Evolutionary conservation across 176 grass and related monocot genomes (phyloP).

Genomic region (Bolboschoenus planiculmis): DNA sequence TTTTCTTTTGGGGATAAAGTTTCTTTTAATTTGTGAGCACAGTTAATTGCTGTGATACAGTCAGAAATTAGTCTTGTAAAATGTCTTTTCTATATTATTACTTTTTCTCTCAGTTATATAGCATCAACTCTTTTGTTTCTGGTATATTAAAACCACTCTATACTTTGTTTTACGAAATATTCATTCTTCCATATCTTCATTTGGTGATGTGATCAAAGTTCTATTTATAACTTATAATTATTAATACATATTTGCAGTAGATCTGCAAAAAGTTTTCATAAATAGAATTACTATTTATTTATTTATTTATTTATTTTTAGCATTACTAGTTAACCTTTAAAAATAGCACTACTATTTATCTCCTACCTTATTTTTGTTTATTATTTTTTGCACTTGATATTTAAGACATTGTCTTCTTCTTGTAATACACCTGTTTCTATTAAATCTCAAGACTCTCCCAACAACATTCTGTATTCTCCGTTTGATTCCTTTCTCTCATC

Average conservation of each 20-base stretch:
- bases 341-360: not conserved
- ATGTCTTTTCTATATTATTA: too few relatives aligned
- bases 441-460: not conserved
- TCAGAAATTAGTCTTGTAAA: not conserved
- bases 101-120: not conserved
- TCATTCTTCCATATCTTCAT: not conserved
- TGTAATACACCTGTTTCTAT: not conserved
- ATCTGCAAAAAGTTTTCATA: not conserved
- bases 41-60: not conserved
- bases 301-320: slow-evolving; percentile 4
- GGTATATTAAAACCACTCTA: not conserved
- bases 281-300: not conserved
- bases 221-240: not conserved
- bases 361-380: not conserved
- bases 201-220: not conserved
- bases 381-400: not conserved
- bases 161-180: not conserved
- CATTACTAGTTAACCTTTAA: not conserved
- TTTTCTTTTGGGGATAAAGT: too few relatives aligned
- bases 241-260: not conserved
- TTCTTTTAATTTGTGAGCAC: not conserved
- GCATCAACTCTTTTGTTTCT: not conserved
- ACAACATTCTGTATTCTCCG: not conserved
- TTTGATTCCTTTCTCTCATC: not conserved
- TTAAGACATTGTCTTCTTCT: not conserved